Conservation (phyloP, 768 basidiomycete species). For the Lactifluus pinguis region DNA sequence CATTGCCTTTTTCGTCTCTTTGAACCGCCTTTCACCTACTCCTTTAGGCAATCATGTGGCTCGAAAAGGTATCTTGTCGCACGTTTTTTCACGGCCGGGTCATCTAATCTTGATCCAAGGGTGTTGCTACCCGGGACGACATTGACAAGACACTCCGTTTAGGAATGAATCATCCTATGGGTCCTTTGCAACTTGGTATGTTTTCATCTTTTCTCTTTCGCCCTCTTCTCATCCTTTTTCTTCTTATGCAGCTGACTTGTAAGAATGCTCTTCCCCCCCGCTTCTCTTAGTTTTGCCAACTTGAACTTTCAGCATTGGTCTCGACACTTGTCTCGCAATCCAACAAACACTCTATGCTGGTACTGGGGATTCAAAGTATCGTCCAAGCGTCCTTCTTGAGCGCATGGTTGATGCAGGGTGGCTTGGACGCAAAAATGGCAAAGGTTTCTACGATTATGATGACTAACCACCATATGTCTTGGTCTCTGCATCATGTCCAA, state of each 20-base stretch:
- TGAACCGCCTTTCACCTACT: neutral
- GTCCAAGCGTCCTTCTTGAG: slow-evolving; percentile 81
- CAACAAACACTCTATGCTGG: slow-evolving; percentile 84
- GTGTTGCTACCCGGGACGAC: slow-evolving; percentile 86
- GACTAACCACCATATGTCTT: neutral
- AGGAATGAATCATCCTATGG: slow-evolving; percentile 95
- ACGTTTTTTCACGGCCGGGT: neutral
- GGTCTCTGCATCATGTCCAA: neutral
- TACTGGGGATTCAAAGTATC: slow-evolving; percentile 91
- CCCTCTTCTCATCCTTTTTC: neutral
- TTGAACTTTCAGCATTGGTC: slow-evolving; percentile 62
- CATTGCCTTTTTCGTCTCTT: neutral
- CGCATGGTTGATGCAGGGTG: slow-evolving; percentile 96
- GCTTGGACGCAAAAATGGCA: slow-evolving; percentile 87
- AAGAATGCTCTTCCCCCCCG: slow-evolving; percentile 13
- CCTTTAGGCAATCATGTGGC: slow-evolving; percentile 77
- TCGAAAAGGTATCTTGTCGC: slow-evolving; percentile 60
- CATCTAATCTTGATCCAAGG: slow-evolving; percentile 24
- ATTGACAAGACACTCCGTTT: slow-evolving; percentile 91
- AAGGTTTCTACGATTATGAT: slow-evolving; percentile 87
- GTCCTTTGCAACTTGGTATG: slow-evolving; percentile 77
- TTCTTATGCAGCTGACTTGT: slow-evolving; percentile 29
- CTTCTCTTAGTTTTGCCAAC: neutral
- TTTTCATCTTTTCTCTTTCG: neutral
- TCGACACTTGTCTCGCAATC: slow-evolving; percentile 93